Evolutionary conservation across 352 stramenopile genomes (phyloP), one percentile per base, ranked within the genome.

Genomic region (Pythium grandisporangium): DNA sequence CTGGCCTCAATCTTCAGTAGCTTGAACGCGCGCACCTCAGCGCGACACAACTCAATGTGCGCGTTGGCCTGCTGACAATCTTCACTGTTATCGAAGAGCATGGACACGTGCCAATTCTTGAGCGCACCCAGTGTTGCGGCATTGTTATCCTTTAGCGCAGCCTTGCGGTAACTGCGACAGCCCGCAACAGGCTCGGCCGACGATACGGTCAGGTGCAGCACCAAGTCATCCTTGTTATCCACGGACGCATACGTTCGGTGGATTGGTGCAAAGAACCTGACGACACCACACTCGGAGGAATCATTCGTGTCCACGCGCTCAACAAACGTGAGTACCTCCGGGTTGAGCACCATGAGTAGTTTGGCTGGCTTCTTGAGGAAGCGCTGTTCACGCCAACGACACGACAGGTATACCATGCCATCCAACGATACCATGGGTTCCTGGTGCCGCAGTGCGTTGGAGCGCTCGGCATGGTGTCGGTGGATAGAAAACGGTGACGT

Each of bases 21-120:
- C 49, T 90, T 90, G 42, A 81, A 85, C 22, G 76, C 76, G 4
- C 76, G 76, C 37, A 90, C 76, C 52, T 85, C 76, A 3, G 71
- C 75, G 23, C 73, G 70, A 38, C 68, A 83, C 25, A 87, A 52
- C 36, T 85, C 77, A 1, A 90, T 63, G 41, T 87, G 76, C 6
- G 66, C 67, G 55, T 84, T 75, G 12, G 73, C 73, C 30, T 86
- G 73, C 2, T 56, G 49, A 17, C 66, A 81, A 45, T 90, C 73
- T 26, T 90, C 76, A 0, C 49, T 41, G 16, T 40, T 79, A 26
- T 61, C 56, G 30, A 90, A 90, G 34, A 90, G 51, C 21, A 90
- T 39, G 19, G 74, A 68, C 10, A 73, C 70, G 34, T 78, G 72
- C 76, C 76, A 90, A 33, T 36, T 71, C 39, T 55, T 59, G 19